These are phyloP conservation scores for Leccinum angustisporum DNA, from an alignment of 1,284 basidiomycete genomes.

Conservation along the genomic window DNA sequence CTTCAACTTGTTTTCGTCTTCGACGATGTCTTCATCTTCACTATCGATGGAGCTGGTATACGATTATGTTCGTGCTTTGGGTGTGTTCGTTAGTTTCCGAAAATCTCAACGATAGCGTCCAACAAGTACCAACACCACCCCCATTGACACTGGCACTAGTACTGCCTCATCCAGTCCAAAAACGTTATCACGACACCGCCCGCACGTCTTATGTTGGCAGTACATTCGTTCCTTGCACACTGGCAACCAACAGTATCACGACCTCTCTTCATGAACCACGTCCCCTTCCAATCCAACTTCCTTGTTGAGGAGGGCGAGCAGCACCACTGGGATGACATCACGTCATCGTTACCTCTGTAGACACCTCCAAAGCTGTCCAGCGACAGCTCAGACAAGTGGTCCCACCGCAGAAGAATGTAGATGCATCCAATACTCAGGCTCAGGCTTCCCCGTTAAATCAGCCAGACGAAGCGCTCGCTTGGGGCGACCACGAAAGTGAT, in stretches of 20 bases:
- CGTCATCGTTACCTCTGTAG: constrained; percentile 60
- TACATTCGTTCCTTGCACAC: constrained; percentile 44
- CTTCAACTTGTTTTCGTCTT: too few relatives aligned
- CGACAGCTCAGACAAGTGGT: constrained; percentile 40
- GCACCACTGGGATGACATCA: constrained; percentile 73
- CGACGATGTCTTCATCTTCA: too few relatives aligned
- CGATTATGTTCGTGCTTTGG: too few relatives aligned
- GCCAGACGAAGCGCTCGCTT: too few relatives aligned
- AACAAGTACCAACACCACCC: too few relatives aligned
- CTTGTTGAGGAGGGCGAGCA: constrained; percentile 76
- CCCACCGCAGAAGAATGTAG: constrained; percentile 29
- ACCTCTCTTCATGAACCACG: constrained; percentile 74
- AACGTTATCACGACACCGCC: too few relatives aligned
- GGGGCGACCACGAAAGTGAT: constrained; percentile 31
- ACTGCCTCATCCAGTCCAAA: too few relatives aligned
- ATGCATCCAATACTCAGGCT: constrained; percentile 26
- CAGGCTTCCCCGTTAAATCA: constrained; percentile 19
- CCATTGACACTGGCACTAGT: too few relatives aligned
- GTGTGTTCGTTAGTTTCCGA: too few relatives aligned
- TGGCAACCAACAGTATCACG: constrained; percentile 71
- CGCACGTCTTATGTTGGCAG: constrained; percentile 31
- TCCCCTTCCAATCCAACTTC: constrained; percentile 67
- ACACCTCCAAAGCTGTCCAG: constrained; percentile 43
- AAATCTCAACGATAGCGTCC: too few relatives aligned
- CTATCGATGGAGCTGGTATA: too few relatives aligned